These are phyloP conservation scores for Pecoramyces ruminantium DNA, from an alignment of 192 early-diverging fungal genomes.

Conservation along the genomic window DNA sequence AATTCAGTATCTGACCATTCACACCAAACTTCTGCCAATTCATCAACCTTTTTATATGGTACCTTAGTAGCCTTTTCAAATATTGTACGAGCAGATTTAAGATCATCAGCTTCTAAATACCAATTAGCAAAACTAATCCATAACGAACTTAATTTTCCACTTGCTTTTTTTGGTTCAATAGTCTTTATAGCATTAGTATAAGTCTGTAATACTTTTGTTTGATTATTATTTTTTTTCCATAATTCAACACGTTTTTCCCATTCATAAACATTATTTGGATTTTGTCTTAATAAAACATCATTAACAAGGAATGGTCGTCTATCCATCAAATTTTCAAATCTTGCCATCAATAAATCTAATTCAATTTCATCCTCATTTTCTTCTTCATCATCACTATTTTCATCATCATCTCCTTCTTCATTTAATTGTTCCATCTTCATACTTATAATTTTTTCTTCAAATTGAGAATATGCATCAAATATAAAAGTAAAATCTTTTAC, in stretches of 20 bases:
- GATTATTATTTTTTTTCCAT: conserved; percentile 19
- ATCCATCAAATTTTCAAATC: conserved; percentile 84
- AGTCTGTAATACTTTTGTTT: conserved; percentile 42
- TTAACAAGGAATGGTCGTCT: conserved; percentile 82
- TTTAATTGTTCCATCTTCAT: conserved; percentile 54
- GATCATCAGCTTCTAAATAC: conserved; percentile 41
- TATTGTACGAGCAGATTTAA: conserved; percentile 35
- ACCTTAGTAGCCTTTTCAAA: conserved; percentile 72
- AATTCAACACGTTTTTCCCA: conserved; percentile 78
- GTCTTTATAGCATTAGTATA: conserved; percentile 54
- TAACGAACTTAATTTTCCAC: conserved; percentile 58
- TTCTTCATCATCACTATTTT: conserved; percentile 16
- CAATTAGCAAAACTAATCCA: conserved; percentile 75
- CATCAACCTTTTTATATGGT: conserved; percentile 59
- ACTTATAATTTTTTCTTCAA: conserved; percentile 66
- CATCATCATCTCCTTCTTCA: conserved; percentile 12
- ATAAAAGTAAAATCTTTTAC: conserved; percentile 86
- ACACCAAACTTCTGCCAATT: conserved; percentile 76
- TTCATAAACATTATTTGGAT: conserved; percentile 73
- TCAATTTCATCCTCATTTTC: conserved; percentile 34
- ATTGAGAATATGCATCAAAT: conserved; percentile 91
- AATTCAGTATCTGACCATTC: conserved; percentile 83
- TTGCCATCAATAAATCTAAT: conserved; percentile 64
- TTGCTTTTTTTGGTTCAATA: conserved; percentile 57
- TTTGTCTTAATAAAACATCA: conserved; percentile 80